Evolutionary conservation across 2,329 filamentous ascomycete genomes (phyloP).

Genomic region (Xylariaceae sp.): DNA sequence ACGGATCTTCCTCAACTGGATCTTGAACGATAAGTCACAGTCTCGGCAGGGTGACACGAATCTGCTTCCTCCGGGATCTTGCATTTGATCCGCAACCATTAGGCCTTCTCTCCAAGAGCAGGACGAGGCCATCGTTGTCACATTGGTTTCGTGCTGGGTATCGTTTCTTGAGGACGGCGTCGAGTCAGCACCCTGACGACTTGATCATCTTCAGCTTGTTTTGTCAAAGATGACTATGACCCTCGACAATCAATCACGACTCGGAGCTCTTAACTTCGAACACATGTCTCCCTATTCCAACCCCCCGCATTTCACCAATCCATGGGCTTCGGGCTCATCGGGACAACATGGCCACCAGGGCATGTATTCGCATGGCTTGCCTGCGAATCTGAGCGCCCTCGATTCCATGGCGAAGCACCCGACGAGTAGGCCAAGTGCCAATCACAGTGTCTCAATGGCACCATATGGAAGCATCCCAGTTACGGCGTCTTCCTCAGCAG

Average conservation of each 20-base stretch:
- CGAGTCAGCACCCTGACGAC: constrained; percentile 19
- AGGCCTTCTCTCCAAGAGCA: constrained; percentile 19
- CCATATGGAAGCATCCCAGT: constrained; percentile 71
- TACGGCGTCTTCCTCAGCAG: constrained; percentile 64
- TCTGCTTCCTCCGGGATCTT: constrained; percentile 44
- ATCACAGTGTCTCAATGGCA: constrained; percentile 59
- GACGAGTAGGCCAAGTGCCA: constrained; percentile 55
- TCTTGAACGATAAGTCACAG: constrained; percentile 31
- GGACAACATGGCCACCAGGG: constrained; percentile 51
- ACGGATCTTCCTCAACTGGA: constrained; percentile 35
- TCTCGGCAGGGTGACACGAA: constrained; percentile 36
- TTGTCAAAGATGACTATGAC: constrained; percentile 82
- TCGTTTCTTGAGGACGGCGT: constrained; percentile 19
- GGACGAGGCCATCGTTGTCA: constrained; percentile 8
- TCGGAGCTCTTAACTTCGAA: constrained; percentile 76
- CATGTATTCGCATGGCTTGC: constrained; percentile 60
- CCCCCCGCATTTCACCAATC: constrained; percentile 82
- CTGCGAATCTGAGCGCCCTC: constrained; percentile 53
- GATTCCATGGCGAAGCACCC: constrained; percentile 56
- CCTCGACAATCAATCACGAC: constrained; percentile 83
- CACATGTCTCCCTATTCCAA: constrained; percentile 65
- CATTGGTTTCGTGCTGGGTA: constrained; percentile 8
- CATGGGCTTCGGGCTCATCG: constrained; percentile 67
- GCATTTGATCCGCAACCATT: constrained; percentile 50
- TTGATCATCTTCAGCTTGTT: constrained; percentile 17